Evolutionary conservation across 1,139 yeast species (phyloP), one percentile per base, ranked within the genome.

Genomic region (Suhomyces chickasaworum): DNA sequence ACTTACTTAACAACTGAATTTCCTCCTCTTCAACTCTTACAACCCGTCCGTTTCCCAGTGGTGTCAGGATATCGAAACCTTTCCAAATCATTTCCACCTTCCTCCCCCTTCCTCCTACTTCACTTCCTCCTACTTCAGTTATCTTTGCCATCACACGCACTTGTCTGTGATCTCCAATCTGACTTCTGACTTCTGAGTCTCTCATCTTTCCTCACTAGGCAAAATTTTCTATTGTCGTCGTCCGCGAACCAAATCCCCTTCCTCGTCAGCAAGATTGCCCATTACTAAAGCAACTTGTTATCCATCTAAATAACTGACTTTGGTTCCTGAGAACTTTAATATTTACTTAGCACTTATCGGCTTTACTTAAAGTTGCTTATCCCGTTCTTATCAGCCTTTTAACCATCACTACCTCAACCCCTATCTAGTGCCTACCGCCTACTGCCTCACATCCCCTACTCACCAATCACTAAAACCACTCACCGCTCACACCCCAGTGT

Each of bases 191-290:
- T 7, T 25, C 29, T 25, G 3, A 25, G n/a, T 12, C n/a, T 4
- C 13, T 6, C 29, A 25, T 25, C 29, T 13, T 29, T 29, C 32
- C 32, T 29, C 32, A 29, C 32, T 29, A 15, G 32, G 32, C 32
- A 29, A 29, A 29, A 13, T 29, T 29, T 29, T 29, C 32, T 29
- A 13, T 29, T 13, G 32, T n/a, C 16, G 32, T 29, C 32, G 32
- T 29, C 13, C 17, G 32, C 32, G 10, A 17, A 29, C 32, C 17
- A 13, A 29, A 29, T 25, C 32, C 32, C 32, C 32, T 29, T 29
- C 17, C 32, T 29, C 32, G 32, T 29, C 32, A 29, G 18, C 32
- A 29, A 29, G 32, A 29, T 29, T 29, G 32, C 32, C 32, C 32
- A 29, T 29, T 29, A 29, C 32, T 29, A 29, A 29, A 29, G 32